Evolutionary conservation across 768 basidiomycete genomes (phyloP).

Genomic region (Gautieria morchelliformis): DNA sequence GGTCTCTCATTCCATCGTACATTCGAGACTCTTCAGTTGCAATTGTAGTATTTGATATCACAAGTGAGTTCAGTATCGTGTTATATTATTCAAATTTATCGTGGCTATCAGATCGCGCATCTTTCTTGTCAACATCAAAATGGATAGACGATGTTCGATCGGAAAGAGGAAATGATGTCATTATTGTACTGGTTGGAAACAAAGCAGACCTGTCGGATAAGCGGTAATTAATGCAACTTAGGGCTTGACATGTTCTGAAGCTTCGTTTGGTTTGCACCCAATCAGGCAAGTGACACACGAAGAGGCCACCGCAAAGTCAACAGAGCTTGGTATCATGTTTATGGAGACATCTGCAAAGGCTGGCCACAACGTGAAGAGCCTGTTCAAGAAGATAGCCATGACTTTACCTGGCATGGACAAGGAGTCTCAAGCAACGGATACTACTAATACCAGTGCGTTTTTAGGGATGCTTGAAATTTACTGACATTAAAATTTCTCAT

Average conservation of each 20-base stretch:
- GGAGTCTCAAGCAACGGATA: constrained; percentile 43
- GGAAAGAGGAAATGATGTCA: constrained; percentile 94
- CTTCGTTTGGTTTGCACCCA: constrained; percentile 6
- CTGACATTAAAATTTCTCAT: constrained; percentile 6
- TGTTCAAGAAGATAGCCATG: constrained; percentile 99
- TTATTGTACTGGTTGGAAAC: constrained; percentile 96
- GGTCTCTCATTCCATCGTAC: constrained; percentile 95
- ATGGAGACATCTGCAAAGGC: constrained; percentile 99
- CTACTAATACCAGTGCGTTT: constrained; percentile 36
- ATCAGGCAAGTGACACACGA: constrained; percentile 95
- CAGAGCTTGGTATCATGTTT: constrained; percentile 90
- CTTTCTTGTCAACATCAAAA: constrained; percentile 96
- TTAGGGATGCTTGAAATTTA: constrained; percentile 6
- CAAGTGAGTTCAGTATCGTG: constrained; percentile 51
- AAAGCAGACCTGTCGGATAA: constrained; percentile 99
- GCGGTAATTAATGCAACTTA: constrained; percentile 44
- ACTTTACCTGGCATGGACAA: constrained; percentile 95
- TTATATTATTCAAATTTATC: neutral
- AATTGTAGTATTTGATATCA: constrained; percentile 98
- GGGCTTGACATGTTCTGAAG: neutral
- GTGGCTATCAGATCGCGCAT: constrained; percentile 70
- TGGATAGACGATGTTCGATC: constrained; percentile 99
- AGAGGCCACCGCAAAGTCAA: constrained; percentile 86
- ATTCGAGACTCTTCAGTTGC: constrained; percentile 98
- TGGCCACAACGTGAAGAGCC: constrained; percentile 95